Base-by-base conservation (phyloP, 2,329 filamentous ascomycete species). In the Colletotrichum abscissum region DNA sequence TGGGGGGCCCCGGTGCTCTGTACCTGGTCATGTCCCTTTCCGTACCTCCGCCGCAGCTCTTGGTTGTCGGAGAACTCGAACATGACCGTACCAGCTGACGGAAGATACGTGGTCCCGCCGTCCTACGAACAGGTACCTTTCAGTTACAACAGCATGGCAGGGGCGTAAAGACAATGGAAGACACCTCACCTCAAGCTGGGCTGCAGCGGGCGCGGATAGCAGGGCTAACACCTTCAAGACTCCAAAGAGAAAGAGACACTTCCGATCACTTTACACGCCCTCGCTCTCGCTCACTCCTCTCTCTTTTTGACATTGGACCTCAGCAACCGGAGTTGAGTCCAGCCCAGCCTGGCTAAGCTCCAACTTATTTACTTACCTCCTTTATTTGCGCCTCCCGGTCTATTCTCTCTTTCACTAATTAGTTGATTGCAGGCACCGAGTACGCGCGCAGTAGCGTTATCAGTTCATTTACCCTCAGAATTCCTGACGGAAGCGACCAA, bases 401-500 rank as follows among this genome's bases (percentile, higher is more conserved):
- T 63, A 11, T n/a, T 11, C 22, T 57, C 19, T 12, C 12, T 12
- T 12, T 54, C 12, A 19, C 16, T 28, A 33, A 46, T 8, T 22
- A 24, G 30, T 65, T 12, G n/a, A 57, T 38, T 46, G 42, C 33
- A 71, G 67, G 60, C 22, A 52, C 42, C 5, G 9, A 28, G 22
- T n/a, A 55, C 52, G 52, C 52, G 12, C 12, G 46, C 56, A 54
- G 55, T 26, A 28, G 24, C 35, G 52, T 52, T 69, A 49, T 64
- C 55, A 14, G 16, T 55, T 57, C 64, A 38, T 64, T 46, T 30
- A 12, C 46, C 19, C 22, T 38, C 38, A 49, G n/a, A 42, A 49
- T 52, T 30, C n/a, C 24, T 56, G 69, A 70, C 60, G 66, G 30
- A 69, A 73, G 59, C 66, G 65, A 66, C 67, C 46, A 65, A 70